Evolutionary conservation across 169 alveolate species (phyloP).

Genomic region (Plasmodium malariae): DNA sequence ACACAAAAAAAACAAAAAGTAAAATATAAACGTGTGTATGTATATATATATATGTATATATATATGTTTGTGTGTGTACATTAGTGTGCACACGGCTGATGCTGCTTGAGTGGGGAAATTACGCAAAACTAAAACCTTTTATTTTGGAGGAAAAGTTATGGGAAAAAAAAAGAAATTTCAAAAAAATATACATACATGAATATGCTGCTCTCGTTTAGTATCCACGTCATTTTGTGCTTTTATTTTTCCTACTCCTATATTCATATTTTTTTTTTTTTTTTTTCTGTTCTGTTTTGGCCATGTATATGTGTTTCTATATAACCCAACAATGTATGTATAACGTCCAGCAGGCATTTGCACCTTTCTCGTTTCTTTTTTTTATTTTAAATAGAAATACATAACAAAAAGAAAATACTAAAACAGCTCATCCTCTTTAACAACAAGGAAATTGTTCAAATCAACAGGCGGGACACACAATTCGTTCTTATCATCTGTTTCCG

Average conservation of each 20-base stretch:
- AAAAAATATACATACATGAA: background rate
- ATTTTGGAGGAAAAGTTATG: too few relatives aligned
- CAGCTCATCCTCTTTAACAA: conserved; percentile 54
- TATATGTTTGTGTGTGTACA: too few relatives aligned
- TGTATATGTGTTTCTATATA: background rate
- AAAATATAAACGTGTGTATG: background rate
- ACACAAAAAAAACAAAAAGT: background rate
- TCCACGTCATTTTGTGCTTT: background rate
- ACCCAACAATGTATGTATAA: background rate
- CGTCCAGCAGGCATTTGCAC: background rate
- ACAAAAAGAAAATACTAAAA: conserved; percentile 10
- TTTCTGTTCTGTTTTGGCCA: too few relatives aligned
- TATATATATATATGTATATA: background rate
- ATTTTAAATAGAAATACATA: background rate
- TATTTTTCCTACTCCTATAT: background rate
- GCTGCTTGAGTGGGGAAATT: too few relatives aligned
- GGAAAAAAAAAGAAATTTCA: background rate
- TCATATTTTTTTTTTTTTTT: too few relatives aligned
- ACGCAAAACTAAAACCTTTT: too few relatives aligned
- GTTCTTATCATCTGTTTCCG: conserved; percentile 1
- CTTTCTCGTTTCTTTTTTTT: background rate
- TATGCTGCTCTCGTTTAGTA: too few relatives aligned
- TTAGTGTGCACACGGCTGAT: too few relatives aligned
- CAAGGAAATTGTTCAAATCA: conserved; percentile 42
- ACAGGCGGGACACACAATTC: conserved; percentile 2